Evolutionary conservation across 2,329 filamentous ascomycete species (phyloP), one percentile per base, ranked within the genome.

Genomic region (Hymenoscyphus albidus): DNA sequence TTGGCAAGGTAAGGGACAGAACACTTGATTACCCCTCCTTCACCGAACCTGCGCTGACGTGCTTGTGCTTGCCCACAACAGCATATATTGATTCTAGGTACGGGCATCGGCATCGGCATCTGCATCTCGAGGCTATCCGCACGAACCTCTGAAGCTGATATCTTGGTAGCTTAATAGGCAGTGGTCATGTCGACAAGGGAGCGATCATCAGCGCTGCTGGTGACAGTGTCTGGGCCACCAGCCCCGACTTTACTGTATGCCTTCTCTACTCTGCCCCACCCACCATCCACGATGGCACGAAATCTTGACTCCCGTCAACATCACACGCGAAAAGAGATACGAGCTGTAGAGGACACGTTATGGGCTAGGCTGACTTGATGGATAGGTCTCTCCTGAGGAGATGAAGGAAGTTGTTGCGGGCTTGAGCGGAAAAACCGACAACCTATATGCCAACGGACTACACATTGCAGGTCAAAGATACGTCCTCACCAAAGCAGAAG

Each of bases 171-270:
- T 87, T 97, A 74, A 85, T 96, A 75, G 89, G 84, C 80, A 88
- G 84, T 73, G 88, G 88, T 75, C 88, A 93, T 77, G 80, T 96
- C 75, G 89, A 95, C 81, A 89, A 92, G 81, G 93, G 85, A 74
- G 90, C 91, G 76, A 93, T 97, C 77, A 87, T 95, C 82, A 93
- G 90, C 79, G 81, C 80, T 70, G 90, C 90, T 72, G 91, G 92
- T 73, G 90, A 91, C 79, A 92, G 88, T 76, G 83, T 86, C 73
- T 96, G 92, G 92, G 92, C 92, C 67, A 77, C 82, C 54, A 88
- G 87, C 35, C 27, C 84, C 62, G 85, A 83, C 71, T 96, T 97
- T 81, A 67, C 69, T 10, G 74, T 76, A 73, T 64, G 74, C 35
- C 35, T 35, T 35, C 35, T 35, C 35, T 35, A 35, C 72, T 42